phyloP scores from a whole-genome alignment of 2,329 filamentous ascomycete species.

The Sarocladium strictum region DNA sequence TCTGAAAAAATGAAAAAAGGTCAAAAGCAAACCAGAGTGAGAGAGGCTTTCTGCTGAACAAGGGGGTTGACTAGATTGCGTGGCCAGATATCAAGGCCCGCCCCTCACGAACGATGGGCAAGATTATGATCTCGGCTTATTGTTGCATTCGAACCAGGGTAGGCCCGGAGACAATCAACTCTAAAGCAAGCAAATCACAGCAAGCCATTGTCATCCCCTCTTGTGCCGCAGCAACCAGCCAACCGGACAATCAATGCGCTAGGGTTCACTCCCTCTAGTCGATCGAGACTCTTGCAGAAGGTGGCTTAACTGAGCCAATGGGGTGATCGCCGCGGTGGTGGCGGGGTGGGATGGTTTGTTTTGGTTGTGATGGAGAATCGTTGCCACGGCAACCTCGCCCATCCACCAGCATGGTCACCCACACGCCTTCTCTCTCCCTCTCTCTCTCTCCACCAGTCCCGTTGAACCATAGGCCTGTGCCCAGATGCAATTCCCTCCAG shows the following conservation, averaged over 20 bases:
- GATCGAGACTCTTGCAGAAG: background rate
- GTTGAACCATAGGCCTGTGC: background rate
- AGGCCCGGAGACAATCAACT: background rate
- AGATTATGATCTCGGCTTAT: conserved; percentile 1
- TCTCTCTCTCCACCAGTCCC: background rate
- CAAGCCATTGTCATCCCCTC: background rate
- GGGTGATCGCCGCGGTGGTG: background rate
- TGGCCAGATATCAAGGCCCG: background rate
- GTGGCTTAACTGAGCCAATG: background rate
- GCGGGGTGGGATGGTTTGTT: conserved; percentile 5
- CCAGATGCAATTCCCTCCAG: background rate
- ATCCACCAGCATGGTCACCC: background rate
- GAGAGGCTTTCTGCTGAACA: too few relatives aligned
- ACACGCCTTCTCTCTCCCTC: background rate
- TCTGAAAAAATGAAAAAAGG: too few relatives aligned
- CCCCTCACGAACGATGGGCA: background rate
- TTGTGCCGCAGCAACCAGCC: conserved; percentile 1
- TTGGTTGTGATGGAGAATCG: background rate
- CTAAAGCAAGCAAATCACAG: background rate
- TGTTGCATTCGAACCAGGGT: background rate
- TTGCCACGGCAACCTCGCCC: background rate
- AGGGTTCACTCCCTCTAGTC: background rate
- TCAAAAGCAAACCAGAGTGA: background rate
- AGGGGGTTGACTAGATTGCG: background rate
- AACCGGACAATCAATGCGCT: background rate